Base-by-base conservation (phyloP, 441 rosid genomes). In the Populus trichocarpa region DNA sequence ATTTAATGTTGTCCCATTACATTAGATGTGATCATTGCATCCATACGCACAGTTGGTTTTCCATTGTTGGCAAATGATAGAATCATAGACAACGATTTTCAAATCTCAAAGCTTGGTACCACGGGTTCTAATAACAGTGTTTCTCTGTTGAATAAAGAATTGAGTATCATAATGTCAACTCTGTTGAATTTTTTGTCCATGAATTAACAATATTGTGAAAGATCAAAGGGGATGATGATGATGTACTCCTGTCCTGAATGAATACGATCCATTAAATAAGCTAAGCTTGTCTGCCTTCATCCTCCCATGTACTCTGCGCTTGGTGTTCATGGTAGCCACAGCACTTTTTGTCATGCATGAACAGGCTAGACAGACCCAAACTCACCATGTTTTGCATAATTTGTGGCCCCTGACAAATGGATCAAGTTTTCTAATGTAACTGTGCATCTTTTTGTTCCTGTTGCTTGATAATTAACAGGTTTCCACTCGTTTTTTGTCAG, bases 341-440 rank as follows among this genome's bases (percentile, higher is more conserved):
- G 91, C 97, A 16, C 89, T 96, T 80, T 88, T 94, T 67, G 79
- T 91, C 83, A 91, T 93, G 98, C 97, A 94, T 76, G 98, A 91
- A 61, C 97, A 94, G 98, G 99, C 91, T 59, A 83, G 86, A 20
- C 70, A 65, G 42, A 25, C 61, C 71, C 33, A 3, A 35, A 23
- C 9, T 59, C 67, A 14, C 14, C 36, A 16, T 42, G 35, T 67
- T 8, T n/a, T 40, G 11, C 30, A 40, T 38, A 9, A 2, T 30
- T 57, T 23, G 36, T 28, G 30, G 66, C n/a, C 28, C 16, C 53
- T 9, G 30, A 69, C 42, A 13, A 6, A 33, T 32, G 8, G 26
- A 67, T 72, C 36, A 50, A 8, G 59, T 30, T 59, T 46, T 50
- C 13, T 30, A 3, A 20, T 72, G 26, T 3, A 25, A 6, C 35